Evolutionary conservation across 2,329 filamentous ascomycete species (phyloP).

Genomic region (Arthrobotrys sphaeroides): DNA sequence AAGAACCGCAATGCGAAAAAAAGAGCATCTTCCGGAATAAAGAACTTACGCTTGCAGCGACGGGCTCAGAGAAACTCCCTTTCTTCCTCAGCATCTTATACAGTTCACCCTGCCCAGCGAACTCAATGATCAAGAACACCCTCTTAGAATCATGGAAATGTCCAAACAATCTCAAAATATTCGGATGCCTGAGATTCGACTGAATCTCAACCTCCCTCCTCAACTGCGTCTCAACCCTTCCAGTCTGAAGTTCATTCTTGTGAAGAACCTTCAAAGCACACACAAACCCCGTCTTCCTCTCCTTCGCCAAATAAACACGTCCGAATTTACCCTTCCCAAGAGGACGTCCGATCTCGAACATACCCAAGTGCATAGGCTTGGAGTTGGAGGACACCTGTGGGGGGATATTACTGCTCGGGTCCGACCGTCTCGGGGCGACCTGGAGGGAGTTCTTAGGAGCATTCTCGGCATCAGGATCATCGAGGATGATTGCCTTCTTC

Average conservation of each 20-base stretch:
- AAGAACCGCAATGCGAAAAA: no score
- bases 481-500: conserved; percentile 31
- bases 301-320: conserved; percentile 83
- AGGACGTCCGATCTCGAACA: conserved; percentile 91
- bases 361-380: conserved; percentile 80
- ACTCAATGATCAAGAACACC: conserved; percentile 87
- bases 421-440: conserved; percentile 47
- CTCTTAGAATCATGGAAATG: conserved; percentile 91
- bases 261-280: conserved; percentile 87
- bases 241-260: conserved; percentile 82
- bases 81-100: conserved; percentile 86
- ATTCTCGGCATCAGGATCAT: conserved; percentile 23
- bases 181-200: conserved; percentile 84
- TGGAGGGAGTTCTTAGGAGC: conserved; percentile 50
- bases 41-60: conserved; percentile 71
- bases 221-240: conserved; percentile 85
- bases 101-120: conserved; percentile 83
- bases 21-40: no score
- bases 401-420: conserved; percentile 52
- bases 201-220: conserved; percentile 90
- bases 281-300: conserved; percentile 80
- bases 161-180: conserved; percentile 82
- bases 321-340: conserved; percentile 89
- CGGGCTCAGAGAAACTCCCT: conserved; percentile 82
- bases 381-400: conserved; percentile 55